Percentiles rank a stretch among this genome's conserved stretches.
Evolutionary conservation across 2,329 filamentous ascomycete species (phyloP).

Genomic region (Nannizziopsis arthrosporioides): DNA sequence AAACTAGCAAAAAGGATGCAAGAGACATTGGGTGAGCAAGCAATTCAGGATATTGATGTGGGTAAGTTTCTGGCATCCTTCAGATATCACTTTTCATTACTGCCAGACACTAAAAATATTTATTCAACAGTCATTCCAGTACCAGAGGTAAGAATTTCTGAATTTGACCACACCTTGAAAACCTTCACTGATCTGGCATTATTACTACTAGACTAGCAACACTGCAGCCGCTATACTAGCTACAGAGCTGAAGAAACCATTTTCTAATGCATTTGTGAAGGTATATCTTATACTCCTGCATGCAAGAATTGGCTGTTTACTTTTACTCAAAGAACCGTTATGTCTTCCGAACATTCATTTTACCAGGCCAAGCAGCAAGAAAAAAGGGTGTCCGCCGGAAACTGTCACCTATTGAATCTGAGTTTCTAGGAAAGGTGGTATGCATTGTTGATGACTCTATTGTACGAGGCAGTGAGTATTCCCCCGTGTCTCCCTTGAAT

Average conservation of each 20-base stretch:
- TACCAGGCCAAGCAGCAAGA: slow-evolving; percentile 67
- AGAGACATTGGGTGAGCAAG: slow-evolving; percentile 54
- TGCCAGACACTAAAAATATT: no score
- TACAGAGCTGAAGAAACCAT: slow-evolving; percentile 62
- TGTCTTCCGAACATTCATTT: slow-evolving; percentile 78
- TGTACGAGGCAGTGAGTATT: slow-evolving; percentile 77
- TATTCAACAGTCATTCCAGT: no score
- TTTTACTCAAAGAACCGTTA: slow-evolving; percentile 92
- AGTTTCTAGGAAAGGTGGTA: slow-evolving; percentile 71
- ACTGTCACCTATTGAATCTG: slow-evolving; percentile 71
- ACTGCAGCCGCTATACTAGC: slow-evolving; percentile 68
- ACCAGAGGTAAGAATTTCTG: no score
- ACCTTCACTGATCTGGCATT: no score
- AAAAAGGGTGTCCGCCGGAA: slow-evolving; percentile 84
- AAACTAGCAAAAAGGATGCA: slow-evolving; percentile 65
- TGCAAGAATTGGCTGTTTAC: no score
- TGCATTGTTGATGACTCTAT: slow-evolving; percentile 82
- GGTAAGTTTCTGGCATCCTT: no score
- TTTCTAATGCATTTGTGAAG: slow-evolving; percentile 69
- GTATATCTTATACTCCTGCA: no score
- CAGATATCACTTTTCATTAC: no score
- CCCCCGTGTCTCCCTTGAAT: no score
- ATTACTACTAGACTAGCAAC: slow-evolving; percentile 73
- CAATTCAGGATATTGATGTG: slow-evolving; percentile 61
- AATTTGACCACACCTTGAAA: no score